A percentile compares a stretch with the other conserved stretches of the same genome.
Conservation (phyloP, 257 asterid species). For the Parsonsia alboflavescens region DNA sequence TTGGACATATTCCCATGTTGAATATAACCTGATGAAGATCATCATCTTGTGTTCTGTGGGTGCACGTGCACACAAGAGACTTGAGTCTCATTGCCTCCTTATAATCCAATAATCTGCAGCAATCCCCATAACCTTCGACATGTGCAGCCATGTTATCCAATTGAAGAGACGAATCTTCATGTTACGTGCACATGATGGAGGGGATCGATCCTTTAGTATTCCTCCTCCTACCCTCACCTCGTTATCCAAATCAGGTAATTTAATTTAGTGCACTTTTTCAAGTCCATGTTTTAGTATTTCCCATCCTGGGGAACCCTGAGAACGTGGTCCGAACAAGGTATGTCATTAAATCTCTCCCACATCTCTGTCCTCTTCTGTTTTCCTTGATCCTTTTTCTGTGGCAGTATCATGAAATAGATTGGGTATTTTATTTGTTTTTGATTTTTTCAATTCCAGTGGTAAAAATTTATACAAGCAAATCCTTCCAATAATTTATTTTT, state of each 20-base stretch:
- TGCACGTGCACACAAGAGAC: slow-evolving; percentile 10
- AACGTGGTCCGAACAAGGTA: no score
- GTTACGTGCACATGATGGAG: slow-evolving; percentile 24
- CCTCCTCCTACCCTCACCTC: background rate
- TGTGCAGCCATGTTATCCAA: slow-evolving; percentile 26
- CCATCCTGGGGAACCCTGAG: background rate
- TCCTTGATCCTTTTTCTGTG: background rate
- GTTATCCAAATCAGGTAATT: slow-evolving; percentile 2
- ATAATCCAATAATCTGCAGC: background rate
- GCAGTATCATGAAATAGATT: no score
- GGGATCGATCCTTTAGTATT: background rate
- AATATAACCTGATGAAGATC: background rate
- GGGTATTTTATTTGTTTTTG: no score
- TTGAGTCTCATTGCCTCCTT: slow-evolving; percentile 7
- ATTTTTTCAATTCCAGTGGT: no score
- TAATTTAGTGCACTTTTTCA: background rate
- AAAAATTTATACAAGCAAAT: no score
- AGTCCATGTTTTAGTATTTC: background rate
- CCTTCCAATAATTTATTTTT: no score
- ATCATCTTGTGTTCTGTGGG: background rate
- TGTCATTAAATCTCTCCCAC: background rate
- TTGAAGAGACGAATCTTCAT: slow-evolving; percentile 14
- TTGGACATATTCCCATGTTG: background rate
- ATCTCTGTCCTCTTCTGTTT: background rate
- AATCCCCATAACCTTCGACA: slow-evolving; percentile 16